Percentiles rank a stretch among this genome's conserved stretches.
Evolutionary conservation across 169 alveolate genomes (phyloP).

Genomic region (Plasmodium inui): DNA sequence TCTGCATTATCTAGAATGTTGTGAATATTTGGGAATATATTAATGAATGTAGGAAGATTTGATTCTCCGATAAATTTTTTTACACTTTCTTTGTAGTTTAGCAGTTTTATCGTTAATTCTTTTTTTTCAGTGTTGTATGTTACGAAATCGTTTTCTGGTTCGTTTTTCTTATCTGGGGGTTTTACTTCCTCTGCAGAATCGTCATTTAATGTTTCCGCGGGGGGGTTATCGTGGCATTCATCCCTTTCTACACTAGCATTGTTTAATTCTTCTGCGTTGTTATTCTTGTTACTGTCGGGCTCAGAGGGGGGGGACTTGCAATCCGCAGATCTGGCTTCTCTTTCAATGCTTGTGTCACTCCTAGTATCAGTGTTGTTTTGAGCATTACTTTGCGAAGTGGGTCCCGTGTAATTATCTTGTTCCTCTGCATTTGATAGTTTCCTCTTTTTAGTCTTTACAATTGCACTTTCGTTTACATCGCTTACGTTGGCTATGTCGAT

Average conservation of each 20-base stretch:
- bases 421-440: constrained; percentile 3
- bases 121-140: constrained; percentile 62
- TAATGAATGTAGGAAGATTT: constrained; percentile 77
- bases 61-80: constrained; percentile 79
- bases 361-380: background rate
- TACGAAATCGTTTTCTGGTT: constrained; percentile 11
- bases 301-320: background rate
- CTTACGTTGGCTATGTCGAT: background rate
- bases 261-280: background rate
- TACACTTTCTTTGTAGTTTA: constrained; percentile 78
- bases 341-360: background rate
- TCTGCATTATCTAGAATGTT: constrained; percentile 79
- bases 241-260: background rate
- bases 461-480: background rate
- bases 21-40: constrained; percentile 78
- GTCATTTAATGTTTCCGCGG: background rate
- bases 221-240: background rate
- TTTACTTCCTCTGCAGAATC: background rate
- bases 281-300: background rate
- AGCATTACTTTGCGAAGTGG: background rate
- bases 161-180: background rate
- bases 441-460: background rate
- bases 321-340: background rate
- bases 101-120: constrained; percentile 52
- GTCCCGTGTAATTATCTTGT: background rate